Evolutionary conservation across 2,329 filamentous ascomycete species (phyloP).

Genomic region (Tolypocladium sp.): DNA sequence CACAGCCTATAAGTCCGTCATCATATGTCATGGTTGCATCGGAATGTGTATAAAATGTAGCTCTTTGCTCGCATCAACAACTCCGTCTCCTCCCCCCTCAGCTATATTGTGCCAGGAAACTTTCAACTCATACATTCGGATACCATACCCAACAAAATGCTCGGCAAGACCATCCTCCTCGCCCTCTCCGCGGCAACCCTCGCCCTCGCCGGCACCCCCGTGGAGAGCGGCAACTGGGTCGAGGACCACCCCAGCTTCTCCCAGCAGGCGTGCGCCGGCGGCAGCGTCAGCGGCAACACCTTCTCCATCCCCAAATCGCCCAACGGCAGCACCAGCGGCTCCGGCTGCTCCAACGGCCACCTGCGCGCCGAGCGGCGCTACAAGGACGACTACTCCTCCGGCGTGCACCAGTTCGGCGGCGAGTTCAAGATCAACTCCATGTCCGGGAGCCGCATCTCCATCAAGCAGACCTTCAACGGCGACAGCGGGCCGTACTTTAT

Average conservation of each 20-base stretch:
- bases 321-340: constrained; percentile 9
- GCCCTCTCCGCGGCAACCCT: constrained; percentile 4
- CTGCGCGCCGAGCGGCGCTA: constrained; percentile 12
- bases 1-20: neutral
- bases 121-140: neutral
- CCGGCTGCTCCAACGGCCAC: constrained; percentile 12
- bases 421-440: constrained; percentile 13
- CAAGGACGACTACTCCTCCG: constrained; percentile 10
- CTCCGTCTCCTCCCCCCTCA: neutral
- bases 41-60: neutral
- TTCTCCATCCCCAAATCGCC: constrained; percentile 8
- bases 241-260: constrained; percentile 2
- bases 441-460: constrained; percentile 10
- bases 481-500: constrained; percentile 10
- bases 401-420: constrained; percentile 13
- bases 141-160: neutral
- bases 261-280: constrained; percentile 9
- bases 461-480: constrained; percentile 16
- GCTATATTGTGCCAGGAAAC: too few species aligned
- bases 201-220: constrained; percentile 6
- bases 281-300: constrained; percentile 8
- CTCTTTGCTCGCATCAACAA: neutral
- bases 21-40: neutral
- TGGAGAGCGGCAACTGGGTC: constrained; percentile 9
- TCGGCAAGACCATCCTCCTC: constrained; percentile 4